Evolutionary conservation across 345 rosid species (phyloP), one percentile per base, ranked within the genome.

Genomic region (Melastoma malabathricum): DNA sequence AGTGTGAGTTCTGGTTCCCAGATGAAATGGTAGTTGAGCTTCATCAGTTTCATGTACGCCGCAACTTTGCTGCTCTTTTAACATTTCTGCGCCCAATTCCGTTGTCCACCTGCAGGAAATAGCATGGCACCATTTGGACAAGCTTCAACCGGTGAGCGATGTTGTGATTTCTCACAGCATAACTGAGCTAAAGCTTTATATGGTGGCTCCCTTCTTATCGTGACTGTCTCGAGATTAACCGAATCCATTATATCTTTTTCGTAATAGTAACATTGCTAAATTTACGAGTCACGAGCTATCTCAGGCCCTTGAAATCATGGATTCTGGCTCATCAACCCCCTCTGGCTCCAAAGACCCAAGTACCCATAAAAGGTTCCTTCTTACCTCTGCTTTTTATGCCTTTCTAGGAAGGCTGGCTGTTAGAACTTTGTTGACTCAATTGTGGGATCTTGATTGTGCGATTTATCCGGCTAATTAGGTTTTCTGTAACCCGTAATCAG

Each of bases 171-270:
- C 97, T 61, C 99, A 79, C 56, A 77, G 95, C 57, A 62, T 71
- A 62, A 72, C 86, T 46, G 97, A 94, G 64, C 80, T 84, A 47
- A 93, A 88, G 82, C 80, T 93, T 58, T 93, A 93, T 61, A 93
- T 93, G 99, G 95, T 88, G 59, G 75, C 99, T 27, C 99, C 95
- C 14, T 88, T 93, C 68, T 74, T 93, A 64, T 63, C 39, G 99
- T 93, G 65, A 75, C 95, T 79, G 47, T 49, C 58, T 27, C 43
- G 12, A 7, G 41, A 34, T 6, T 34, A 5, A 34, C 12, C 12
- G 12, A 34, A 34, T 34, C 2, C 41, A 34, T 12, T 12, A 3
- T 34, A 34, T 34, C 41, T 34, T 34, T n/a, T 6, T 34, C 41
- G 12, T 34, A 34, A 34, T 34, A 6, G 41, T 34, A 34, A 12